These are phyloP conservation scores for Zygoascus ofunaensis DNA, from an alignment of 805 yeast genomes.

Conservation along the genomic window DNA sequence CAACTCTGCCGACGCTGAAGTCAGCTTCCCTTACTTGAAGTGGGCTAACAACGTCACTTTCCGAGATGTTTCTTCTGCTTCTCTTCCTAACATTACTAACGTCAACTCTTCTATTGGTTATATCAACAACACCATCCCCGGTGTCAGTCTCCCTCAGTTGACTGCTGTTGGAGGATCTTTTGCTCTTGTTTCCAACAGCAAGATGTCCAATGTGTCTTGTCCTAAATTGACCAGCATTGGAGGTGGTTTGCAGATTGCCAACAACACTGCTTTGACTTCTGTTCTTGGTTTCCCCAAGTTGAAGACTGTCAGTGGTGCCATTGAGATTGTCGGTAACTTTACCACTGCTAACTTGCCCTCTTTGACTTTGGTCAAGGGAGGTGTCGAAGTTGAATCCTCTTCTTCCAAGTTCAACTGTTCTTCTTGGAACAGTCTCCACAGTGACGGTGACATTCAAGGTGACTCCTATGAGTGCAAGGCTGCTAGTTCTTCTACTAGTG, in stretches of 20 bases:
- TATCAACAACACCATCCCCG: slow-evolving; percentile 53
- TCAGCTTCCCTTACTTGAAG: slow-evolving; percentile 41
- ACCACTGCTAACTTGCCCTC: slow-evolving; percentile 66
- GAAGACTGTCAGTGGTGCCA: slow-evolving; percentile 79
- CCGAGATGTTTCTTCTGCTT: slow-evolving; percentile 67
- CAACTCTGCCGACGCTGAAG: slow-evolving; percentile 74
- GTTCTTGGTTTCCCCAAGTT: slow-evolving; percentile 69
- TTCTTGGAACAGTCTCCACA: slow-evolving; percentile 60
- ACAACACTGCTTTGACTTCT: slow-evolving; percentile 63
- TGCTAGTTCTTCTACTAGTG: slow-evolving; percentile 21
- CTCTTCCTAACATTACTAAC: slow-evolving; percentile 54
- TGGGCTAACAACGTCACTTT: slow-evolving; percentile 86
- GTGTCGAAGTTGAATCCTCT: slow-evolving; percentile 67
- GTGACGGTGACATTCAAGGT: slow-evolving; percentile 82
- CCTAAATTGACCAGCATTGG: slow-evolving; percentile 63
- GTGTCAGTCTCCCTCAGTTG: slow-evolving; percentile 37
- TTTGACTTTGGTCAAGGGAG: slow-evolving; percentile 80
- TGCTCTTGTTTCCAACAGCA: slow-evolving; percentile 62
- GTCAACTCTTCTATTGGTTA: slow-evolving; percentile 80
- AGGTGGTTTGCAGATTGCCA: slow-evolving; percentile 88
- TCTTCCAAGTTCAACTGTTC: slow-evolving; percentile 74
- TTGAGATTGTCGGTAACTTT: slow-evolving; percentile 70
- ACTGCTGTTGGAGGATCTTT: slow-evolving; percentile 70
- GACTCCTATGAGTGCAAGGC: slow-evolving; percentile 52
- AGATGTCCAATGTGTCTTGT: slow-evolving; percentile 61